Evolutionary conservation across 805 yeast species (phyloP).

Genomic region (Brettanomyces nanus): DNA sequence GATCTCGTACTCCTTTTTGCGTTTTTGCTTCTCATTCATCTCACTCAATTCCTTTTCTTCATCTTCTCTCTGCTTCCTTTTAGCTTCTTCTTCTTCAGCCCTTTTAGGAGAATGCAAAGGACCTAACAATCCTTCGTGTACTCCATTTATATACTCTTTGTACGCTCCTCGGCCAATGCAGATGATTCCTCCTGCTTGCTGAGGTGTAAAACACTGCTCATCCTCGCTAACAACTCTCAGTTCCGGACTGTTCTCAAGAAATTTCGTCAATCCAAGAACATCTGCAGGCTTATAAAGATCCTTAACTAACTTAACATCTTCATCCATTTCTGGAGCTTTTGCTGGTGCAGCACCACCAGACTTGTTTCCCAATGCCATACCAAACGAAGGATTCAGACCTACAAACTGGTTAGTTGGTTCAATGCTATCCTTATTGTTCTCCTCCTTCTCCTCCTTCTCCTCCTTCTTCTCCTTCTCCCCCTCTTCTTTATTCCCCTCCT

Average conservation of each 20-base stretch:
- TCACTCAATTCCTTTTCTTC: conserved; percentile 7
- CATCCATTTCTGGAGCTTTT: conserved; percentile 15
- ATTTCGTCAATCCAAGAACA: conserved; percentile 49
- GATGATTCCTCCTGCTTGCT: conserved; percentile 72
- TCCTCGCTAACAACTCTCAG: conserved; percentile 31
- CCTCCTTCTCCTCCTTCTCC: conserved; percentile 6
- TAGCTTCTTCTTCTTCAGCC: conserved; percentile 28
- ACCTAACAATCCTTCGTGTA: conserved; percentile 92
- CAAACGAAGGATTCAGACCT: neutral
- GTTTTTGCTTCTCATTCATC: conserved; percentile 24
- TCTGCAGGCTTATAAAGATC: conserved; percentile 35
- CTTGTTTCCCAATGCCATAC: neutral
- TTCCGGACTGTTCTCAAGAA: conserved; percentile 10
- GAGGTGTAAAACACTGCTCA: conserved; percentile 34
- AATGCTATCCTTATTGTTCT: conserved; percentile 5
- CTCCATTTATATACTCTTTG: conserved; percentile 83
- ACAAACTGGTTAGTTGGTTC: too few species aligned
- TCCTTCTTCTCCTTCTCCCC: conserved; percentile 1
- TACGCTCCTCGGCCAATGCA: conserved; percentile 94
- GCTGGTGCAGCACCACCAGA: neutral
- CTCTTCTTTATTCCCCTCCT: conserved; percentile 11
- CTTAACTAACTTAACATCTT: conserved; percentile 21
- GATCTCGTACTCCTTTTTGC: conserved; percentile 16
- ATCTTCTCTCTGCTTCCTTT: conserved; percentile 8
- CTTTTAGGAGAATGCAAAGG: conserved; percentile 52